Percentiles rank a stretch among this genome's conserved stretches.
These are phyloP conservation scores for Hymenoscyphus linearis DNA, from an alignment of 2,329 filamentous ascomycete genomes.

Conservation along the genomic window DNA sequence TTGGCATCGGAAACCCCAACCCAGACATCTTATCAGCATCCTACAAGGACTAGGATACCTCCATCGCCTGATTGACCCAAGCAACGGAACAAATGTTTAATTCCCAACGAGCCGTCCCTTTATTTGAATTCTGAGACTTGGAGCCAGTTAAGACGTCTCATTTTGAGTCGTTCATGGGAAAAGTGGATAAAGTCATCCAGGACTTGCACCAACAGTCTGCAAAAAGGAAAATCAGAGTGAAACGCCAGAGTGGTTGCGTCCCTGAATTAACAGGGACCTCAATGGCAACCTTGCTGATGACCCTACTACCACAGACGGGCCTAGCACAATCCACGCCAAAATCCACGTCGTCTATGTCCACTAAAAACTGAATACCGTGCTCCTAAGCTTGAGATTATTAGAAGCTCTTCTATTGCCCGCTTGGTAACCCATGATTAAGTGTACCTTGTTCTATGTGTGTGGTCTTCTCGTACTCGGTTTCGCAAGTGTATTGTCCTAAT, in stretches of 20 bases:
- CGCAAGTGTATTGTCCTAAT: no score
- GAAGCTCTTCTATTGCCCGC: no score
- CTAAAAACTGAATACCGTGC: no score
- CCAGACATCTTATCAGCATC: neutral
- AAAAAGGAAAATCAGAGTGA: constrained; percentile 1
- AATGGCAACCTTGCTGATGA: no score
- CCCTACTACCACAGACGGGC: no score
- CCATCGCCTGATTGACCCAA: constrained; percentile 1
- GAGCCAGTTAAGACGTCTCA: neutral
- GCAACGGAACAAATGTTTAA: constrained; percentile 5
- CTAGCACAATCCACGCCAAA: no score
- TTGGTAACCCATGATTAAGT: no score
- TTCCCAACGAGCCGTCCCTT: constrained; percentile 5
- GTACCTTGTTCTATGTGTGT: no score
- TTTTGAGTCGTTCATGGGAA: constrained; percentile 2
- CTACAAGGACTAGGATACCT: constrained; percentile 2
- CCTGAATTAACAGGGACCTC: no score
- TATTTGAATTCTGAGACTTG: constrained; percentile 10
- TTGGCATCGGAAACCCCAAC: neutral
- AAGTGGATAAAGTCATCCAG: constrained; percentile 3
- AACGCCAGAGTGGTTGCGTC: neutral
- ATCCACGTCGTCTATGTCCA: no score
- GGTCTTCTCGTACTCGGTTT: no score
- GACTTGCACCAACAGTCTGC: constrained; percentile 6
- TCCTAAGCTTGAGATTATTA: no score